Base-by-base conservation (phyloP, 352 stramenopile genomes). In the Pythium folliculosum region DNA sequence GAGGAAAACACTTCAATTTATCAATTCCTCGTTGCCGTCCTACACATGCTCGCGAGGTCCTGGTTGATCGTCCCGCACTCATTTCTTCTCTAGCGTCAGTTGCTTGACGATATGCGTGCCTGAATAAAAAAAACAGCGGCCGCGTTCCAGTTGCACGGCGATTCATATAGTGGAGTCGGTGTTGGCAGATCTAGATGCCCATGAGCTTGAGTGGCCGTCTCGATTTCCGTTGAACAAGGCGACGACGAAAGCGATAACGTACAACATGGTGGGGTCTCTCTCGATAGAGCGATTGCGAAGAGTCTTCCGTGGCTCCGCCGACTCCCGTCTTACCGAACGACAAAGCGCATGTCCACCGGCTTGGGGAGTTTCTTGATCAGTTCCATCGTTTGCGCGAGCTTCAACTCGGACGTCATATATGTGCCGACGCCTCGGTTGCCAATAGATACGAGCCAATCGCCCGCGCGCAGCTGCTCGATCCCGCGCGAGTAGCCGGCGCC, bases 361-460 rank as follows among this genome's bases (percentile, higher is more conserved):
- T 94, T 94, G 14, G 82, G 80, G 19, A 83, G 76, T 10, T 75
- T 76, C 70, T 92, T 91, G 63, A 94, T 81, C 57, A 94, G 64
- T 64, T 89, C 81, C 84, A 94, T 94, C 30, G 86, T 92, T 73
- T 94, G 79, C 17, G 80, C 82, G 25, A 92, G 72, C 14, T 80
- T 73, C 27, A 94, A 63, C 37, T 80, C 77, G 27, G 76, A 63
- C 14, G 86, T 94, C 51, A 79, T 73, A 51, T 84, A 75, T 6
- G 55, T 62, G 27, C 67, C 67, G 5, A 72, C 60, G 44, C 30
- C 30, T 3, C 32, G n/a, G 61, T 81, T 80, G 60, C 88, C 89
- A 67, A 94, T 89, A 30, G 82, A 90, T 55, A 94, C 75, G 22
- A 94, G 76, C 84, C 81, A 91, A 66, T 94, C 86, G 0, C 86